These are phyloP conservation scores for Ascodesmis nigricans DNA, from an alignment of 495 filamentous ascomycete species.

Conservation along the genomic window DNA sequence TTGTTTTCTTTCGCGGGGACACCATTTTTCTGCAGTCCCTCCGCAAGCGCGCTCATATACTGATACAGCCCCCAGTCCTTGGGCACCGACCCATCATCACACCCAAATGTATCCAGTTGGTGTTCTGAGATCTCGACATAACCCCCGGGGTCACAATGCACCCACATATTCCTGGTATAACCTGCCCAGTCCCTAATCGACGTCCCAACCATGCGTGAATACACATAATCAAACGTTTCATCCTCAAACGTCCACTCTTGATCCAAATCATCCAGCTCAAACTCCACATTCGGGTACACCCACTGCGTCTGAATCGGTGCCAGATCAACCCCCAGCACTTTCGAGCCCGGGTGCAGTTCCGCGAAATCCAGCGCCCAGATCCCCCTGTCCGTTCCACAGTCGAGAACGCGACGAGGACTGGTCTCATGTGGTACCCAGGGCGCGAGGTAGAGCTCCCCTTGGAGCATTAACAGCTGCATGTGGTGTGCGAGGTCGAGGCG, in stretches of 20 bases:
- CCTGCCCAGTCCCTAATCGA: slow-evolving; percentile 34
- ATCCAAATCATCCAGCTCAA: slow-evolving; percentile 39
- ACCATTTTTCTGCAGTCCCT: too few species aligned
- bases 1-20: too few species aligned
- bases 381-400: slow-evolving; percentile 45
- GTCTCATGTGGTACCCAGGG: slow-evolving; percentile 28
- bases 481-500: slow-evolving; percentile 50
- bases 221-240: slow-evolving; percentile 35
- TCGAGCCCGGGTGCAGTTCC: too few species aligned
- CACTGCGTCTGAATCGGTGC: slow-evolving; percentile 39
- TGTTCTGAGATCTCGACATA: slow-evolving; percentile 39
- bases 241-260: slow-evolving; percentile 21
- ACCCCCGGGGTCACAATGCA: slow-evolving; percentile 39
- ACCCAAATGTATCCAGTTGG: too few species aligned
- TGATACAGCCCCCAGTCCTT: too few species aligned
- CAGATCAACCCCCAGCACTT: slow-evolving; percentile 39
- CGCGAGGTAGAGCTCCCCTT: slow-evolving; percentile 30
- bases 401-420: slow-evolving; percentile 28
- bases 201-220: slow-evolving; percentile 32
- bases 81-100: too few species aligned
- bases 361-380: slow-evolving; percentile 41
- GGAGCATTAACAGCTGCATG: slow-evolving; percentile 31
- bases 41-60: too few species aligned
- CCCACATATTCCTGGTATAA: slow-evolving; percentile 25
- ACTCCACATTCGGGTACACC: slow-evolving; percentile 32